Evolutionary conservation across 306 rosid species (phyloP).

Genomic region (Rosa chinensis): DNA sequence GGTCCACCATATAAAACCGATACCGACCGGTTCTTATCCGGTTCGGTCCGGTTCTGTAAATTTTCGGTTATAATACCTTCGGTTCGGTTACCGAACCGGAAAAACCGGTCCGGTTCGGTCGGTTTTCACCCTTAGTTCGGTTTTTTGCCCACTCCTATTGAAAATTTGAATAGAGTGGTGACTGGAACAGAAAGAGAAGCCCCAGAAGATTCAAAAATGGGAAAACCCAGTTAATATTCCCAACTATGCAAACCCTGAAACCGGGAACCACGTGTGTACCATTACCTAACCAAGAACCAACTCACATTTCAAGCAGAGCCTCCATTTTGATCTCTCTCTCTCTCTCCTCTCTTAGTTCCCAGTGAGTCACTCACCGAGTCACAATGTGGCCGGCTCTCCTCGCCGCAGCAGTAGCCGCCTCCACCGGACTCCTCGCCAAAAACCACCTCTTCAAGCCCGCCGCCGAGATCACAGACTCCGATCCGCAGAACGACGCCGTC

Average conservation of each 20-base stretch:
- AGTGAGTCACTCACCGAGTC: background rate
- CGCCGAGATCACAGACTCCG: background rate
- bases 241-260: background rate
- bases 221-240: background rate
- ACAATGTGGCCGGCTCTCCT: slow-evolving; percentile 67
- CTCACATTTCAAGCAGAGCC: background rate
- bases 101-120: too few species aligned
- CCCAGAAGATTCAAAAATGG: too few species aligned
- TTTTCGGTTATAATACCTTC: too few species aligned
- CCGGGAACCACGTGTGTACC: background rate
- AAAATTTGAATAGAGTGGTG: too few species aligned
- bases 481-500: slow-evolving; percentile 12
- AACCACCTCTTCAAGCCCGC: slow-evolving; percentile 37
- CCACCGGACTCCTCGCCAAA: slow-evolving; percentile 61
- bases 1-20: too few species aligned
- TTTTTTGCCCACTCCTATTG: too few species aligned
- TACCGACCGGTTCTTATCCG: too few species aligned
- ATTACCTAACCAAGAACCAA: background rate
- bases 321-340: background rate
- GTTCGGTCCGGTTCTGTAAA: too few species aligned
- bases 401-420: slow-evolving; percentile 64
- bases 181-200: too few species aligned
- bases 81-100: too few species aligned
- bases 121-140: too few species aligned
- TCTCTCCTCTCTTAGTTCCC: background rate